Evolutionary conservation across 768 basidiomycete genomes (phyloP).

Genomic region (Tulasnella sp.): DNA sequence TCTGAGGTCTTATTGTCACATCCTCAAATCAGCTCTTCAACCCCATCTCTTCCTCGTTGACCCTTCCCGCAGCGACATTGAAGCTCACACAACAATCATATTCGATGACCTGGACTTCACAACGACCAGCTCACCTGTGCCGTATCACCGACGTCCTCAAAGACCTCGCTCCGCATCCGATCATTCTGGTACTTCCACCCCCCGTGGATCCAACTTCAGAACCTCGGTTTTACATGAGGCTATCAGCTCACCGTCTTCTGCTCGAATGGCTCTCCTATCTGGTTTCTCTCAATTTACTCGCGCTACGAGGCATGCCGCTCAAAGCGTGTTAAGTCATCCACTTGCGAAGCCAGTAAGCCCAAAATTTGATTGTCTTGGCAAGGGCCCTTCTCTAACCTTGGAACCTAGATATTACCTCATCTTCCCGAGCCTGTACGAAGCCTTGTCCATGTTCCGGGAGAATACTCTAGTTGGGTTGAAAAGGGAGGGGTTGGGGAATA

Average conservation of each 20-base stretch:
- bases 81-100: constrained; percentile 73
- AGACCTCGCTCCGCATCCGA: not conserved
- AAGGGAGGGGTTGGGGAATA: constrained; percentile 90
- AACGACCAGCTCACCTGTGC: constrained; percentile 70
- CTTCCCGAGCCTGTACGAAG: constrained; percentile 88
- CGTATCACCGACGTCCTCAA: constrained; percentile 65
- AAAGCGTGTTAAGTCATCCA: constrained; percentile 89
- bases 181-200: not conserved
- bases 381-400: too few species aligned
- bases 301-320: constrained; percentile 83
- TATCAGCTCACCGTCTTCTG: constrained; percentile 36
- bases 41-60: constrained; percentile 81
- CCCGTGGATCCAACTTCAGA: constrained; percentile 27
- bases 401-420: constrained; percentile 63
- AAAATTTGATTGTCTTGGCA: too few species aligned
- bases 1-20: constrained; percentile 59
- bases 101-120: constrained; percentile 77
- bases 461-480: constrained; percentile 84
- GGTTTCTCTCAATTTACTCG: constrained; percentile 91
- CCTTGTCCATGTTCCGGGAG: constrained; percentile 79
- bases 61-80: constrained; percentile 84
- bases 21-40: constrained; percentile 77
- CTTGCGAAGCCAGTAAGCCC: constrained; percentile 59
- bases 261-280: constrained; percentile 72
- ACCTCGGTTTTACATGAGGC: constrained; percentile 74